phyloP scores from a whole-genome alignment of 768 basidiomycete genomes.

The Rhodotorula taiwanensis region DNA sequence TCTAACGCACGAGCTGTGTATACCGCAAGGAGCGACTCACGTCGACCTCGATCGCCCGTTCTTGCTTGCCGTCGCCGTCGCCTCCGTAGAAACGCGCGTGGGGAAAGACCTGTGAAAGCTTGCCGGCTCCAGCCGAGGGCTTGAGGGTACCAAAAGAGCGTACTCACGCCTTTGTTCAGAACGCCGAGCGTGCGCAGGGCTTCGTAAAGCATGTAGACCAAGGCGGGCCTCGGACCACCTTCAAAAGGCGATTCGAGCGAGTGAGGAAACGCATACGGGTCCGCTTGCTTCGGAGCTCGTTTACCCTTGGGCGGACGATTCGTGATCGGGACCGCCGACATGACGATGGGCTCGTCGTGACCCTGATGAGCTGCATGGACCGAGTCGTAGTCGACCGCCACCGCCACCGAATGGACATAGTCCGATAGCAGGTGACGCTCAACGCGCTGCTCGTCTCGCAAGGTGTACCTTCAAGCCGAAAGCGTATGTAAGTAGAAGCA shows the following conservation, averaged over 20 bases:
- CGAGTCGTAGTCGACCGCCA: not conserved
- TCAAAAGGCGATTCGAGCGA: not conserved
- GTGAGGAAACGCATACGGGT: too few species aligned
- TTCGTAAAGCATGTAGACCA: not conserved
- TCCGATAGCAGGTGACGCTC: not conserved
- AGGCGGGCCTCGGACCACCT: not conserved
- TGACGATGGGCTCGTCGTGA: not conserved
- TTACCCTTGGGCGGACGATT: not conserved
- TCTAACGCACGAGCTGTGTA: too few species aligned
- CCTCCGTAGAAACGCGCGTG: too few species aligned
- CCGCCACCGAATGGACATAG: not conserved
- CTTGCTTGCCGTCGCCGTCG: too few species aligned
- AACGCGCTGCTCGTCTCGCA: not conserved
- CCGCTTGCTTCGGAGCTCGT: too few species aligned
- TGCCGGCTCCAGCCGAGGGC: too few species aligned
- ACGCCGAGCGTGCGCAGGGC: not conserved
- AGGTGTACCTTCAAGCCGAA: too few species aligned
- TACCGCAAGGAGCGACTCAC: too few species aligned
- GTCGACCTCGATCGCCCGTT: too few species aligned
- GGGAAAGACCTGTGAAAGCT: too few species aligned
- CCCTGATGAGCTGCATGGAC: not conserved
- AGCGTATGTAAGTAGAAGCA: not conserved
- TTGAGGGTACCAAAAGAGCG: too few species aligned
- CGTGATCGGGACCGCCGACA: not conserved
- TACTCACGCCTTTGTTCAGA: not conserved